These are phyloP conservation scores for Dictyophora rubrovolvata DNA, from an alignment of 768 basidiomycete species.

Conservation along the genomic window DNA sequence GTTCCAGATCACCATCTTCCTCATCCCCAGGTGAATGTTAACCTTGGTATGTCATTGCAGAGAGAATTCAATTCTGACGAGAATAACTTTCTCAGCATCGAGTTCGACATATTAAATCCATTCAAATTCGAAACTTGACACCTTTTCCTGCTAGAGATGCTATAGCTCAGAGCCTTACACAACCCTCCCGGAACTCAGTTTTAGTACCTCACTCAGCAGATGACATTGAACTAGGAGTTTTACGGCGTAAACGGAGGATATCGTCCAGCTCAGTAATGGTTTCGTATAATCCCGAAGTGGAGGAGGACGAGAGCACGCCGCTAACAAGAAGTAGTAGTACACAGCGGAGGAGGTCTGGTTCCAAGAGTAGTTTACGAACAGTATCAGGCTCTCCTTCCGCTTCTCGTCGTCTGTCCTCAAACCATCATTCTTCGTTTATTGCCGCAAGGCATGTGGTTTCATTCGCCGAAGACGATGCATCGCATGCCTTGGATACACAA, in stretches of 20 bases:
- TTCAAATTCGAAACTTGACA: constrained; percentile 76
- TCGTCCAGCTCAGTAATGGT: constrained; percentile 46
- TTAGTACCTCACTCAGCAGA: constrained; percentile 51
- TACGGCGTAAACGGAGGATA: constrained; percentile 48
- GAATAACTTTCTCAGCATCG: constrained; percentile 36
- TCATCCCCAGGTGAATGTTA: constrained; percentile 1
- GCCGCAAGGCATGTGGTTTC: background rate
- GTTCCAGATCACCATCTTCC: background rate
- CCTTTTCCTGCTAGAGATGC: constrained; percentile 75
- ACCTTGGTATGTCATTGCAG: background rate
- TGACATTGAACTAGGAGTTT: constrained; percentile 54
- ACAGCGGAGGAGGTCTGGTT: background rate
- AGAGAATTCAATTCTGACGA: background rate
- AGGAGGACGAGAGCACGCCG: background rate
- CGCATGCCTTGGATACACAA: background rate
- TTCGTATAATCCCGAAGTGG: background rate
- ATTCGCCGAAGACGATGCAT: background rate
- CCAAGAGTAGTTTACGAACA: background rate
- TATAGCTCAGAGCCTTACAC: constrained; percentile 61
- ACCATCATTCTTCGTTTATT: background rate
- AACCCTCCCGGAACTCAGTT: constrained; percentile 53
- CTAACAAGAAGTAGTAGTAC: background rate
- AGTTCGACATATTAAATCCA: constrained; percentile 58
- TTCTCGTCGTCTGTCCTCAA: background rate
- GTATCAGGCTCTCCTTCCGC: background rate